Percentiles rank a stretch among this genome's conserved stretches.
Conservation (phyloP, 805 yeast species). For the Cephaloascus albidus region DNA sequence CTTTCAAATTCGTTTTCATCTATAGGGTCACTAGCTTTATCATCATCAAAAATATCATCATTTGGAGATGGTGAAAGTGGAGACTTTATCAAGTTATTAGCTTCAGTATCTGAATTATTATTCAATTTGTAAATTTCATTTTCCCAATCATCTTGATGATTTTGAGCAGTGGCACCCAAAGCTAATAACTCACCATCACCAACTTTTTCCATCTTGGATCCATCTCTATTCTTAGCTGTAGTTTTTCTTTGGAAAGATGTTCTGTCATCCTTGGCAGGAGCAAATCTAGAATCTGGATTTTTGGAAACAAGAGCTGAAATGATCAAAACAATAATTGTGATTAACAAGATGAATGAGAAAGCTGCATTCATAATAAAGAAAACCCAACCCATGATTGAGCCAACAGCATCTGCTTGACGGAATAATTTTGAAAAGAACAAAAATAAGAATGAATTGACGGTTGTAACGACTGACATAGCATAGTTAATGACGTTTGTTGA, state of each 20-base stretch:
- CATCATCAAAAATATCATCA: neutral
- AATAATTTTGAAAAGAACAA: constrained; percentile 79
- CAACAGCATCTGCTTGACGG: constrained; percentile 69
- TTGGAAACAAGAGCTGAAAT: constrained; percentile 58
- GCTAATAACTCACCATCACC: constrained; percentile 51
- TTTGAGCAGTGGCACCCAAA: constrained; percentile 74
- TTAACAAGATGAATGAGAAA: constrained; percentile 63
- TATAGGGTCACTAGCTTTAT: constrained; percentile 1
- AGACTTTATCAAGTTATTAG: constrained; percentile 5
- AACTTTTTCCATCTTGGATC: constrained; percentile 14
- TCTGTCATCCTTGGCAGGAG: constrained; percentile 88
- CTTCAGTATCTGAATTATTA: constrained; percentile 4
- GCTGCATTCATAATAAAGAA: constrained; percentile 88
- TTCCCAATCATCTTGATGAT: constrained; percentile 72
- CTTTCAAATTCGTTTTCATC: neutral
- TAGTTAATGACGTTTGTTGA: constrained; percentile 75
- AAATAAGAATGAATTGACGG: constrained; percentile 77
- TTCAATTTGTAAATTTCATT: constrained; percentile 20
- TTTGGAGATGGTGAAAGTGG: constrained; percentile 4
- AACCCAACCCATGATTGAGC: constrained; percentile 86
- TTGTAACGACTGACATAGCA: constrained; percentile 59
- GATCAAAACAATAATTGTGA: constrained; percentile 61
- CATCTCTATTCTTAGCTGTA: constrained; percentile 17
- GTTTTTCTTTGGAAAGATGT: constrained; percentile 66
- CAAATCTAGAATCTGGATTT: constrained; percentile 84